Percentiles rank a stretch among this genome's conserved stretches.
These are phyloP conservation scores for Lentinula sp. DNA, from an alignment of 768 basidiomycete genomes.

Conservation along the genomic window DNA sequence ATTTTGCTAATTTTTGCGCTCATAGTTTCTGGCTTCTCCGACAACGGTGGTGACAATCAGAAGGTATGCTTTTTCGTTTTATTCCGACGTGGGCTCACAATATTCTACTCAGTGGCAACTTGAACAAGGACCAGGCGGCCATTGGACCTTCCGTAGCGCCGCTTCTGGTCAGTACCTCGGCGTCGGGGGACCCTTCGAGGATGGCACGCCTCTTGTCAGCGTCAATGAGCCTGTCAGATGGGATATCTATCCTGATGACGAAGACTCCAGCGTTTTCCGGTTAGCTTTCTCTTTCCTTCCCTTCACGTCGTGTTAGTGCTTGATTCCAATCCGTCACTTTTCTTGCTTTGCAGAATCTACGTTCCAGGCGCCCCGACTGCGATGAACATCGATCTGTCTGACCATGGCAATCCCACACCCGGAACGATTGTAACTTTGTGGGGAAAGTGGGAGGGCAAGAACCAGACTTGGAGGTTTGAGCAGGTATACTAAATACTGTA, in stretches of 20 bases:
- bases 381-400: constrained; percentile 32
- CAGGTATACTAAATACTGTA: neutral
- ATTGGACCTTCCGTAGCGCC: constrained; percentile 22
- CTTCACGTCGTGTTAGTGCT: no score
- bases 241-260: constrained; percentile 28
- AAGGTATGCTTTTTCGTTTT: constrained; percentile 19
- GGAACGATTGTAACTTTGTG: constrained; percentile 38
- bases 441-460: constrained; percentile 30
- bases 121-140: constrained; percentile 10
- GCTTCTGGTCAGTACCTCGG: constrained; percentile 22
- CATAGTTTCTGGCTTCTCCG: constrained; percentile 36
- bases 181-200: constrained; percentile 10
- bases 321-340: no score
- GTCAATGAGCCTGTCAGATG: constrained; percentile 17
- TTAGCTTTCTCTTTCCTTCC: neutral
- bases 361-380: neutral
- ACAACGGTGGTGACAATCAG: constrained; percentile 36
- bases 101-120: constrained; percentile 27
- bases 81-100: neutral
- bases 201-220: constrained; percentile 24
- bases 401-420: constrained; percentile 33
- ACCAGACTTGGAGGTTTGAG: constrained; percentile 38
- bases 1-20: neutral
- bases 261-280: constrained; percentile 21
- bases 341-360: constrained; percentile 16